Base-by-base conservation (phyloP, 2,329 filamentous ascomycete species). In the Trichoderma brevicompactum region DNA sequence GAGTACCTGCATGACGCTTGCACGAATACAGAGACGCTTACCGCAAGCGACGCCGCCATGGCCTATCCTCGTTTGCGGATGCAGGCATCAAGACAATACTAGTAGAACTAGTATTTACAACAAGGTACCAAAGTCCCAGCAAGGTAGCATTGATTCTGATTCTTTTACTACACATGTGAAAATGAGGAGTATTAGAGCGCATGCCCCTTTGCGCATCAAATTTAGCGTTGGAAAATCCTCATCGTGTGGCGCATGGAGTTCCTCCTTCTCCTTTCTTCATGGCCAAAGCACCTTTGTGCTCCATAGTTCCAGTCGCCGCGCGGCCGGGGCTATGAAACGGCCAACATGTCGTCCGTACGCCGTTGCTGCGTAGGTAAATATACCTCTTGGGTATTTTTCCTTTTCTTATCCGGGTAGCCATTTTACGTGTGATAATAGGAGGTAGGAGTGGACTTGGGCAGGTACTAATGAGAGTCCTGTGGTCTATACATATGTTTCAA, bases 201-300 rank as follows among this genome's bases (percentile, higher is more conserved):
- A 49, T 28, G 34, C n/a, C 38, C 49, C 40, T 6, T 46, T 38
- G n/a, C 40, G 13, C 40, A 34, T 63, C 38, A 32, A 54, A 38
- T 43, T 5, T 46, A 32, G 60, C 49, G 32, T 23, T 7, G 48
- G 38, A 15, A 34, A 41, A 54, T 44, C 49, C 17, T 40, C 40
- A 32, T 41, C 9, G 44, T 12, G 38, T 60, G 46, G 15, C 32
- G 60, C 34, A 38, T n/a, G 40, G 60, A 53, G 15, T 23, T 63
- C 34, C 28, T 63, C 60, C 41, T 43, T 61, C 48, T 63, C 60
- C 55, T 59, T 48, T 38, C 55, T 41, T 50, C 44, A 34, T 60
- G 56, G 56, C 56, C 56, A 60, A 60, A 60, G 56, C 56, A 60
- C 56, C 46, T 41, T n/a, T 7, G 46, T 28, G 56, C 56, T 48